Evolutionary conservation across 2,329 filamentous ascomycete species (phyloP), one percentile per base, ranked within the genome.

Genomic region (Hypoxylon sp.): DNA sequence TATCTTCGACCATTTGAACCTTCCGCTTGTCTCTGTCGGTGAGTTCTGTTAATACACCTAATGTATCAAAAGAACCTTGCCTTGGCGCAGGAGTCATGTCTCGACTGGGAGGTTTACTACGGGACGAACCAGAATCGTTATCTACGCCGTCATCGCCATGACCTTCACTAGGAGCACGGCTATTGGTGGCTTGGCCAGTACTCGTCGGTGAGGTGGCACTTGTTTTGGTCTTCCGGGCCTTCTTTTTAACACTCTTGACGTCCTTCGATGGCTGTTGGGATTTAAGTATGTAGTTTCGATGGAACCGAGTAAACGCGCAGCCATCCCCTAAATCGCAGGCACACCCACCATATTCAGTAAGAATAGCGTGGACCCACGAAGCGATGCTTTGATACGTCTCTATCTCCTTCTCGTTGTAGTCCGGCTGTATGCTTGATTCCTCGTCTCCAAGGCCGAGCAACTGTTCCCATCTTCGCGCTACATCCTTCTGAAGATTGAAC

Each of bases 331-430:
- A 76, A 61, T 90, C 86, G 76, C 92, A 95, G 3, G 91, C 92
- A 78, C 92, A 95, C 16, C 91, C 91, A 16, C 92, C 92, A 72
- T 93, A 91, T 75, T 94, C 91, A 16, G 91, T 90, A 5, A 94
- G 83, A 7, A 94, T 89, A 41, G 84, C 85, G 54, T 88, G 85
- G 5, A 93, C 87, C 87, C 90, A 93, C 14, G 84, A 84, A 12
- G 85, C 84, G 16, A 92, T 85, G 51, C 80, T 82, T 23, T 82
- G 81, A 64, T 89, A 90, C 0, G 72, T 74, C 68, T 92, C 89
- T 0, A 82, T 79, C 21, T 88, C 86, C 59, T 86, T 85, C 61
- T 89, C 81, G 11, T 86, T 84, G 5, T 83, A 81, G 52, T 88
- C 86, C 8, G 83, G 77, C 25, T 84, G 83, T 4, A 74, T 75